Conservation (phyloP, 306 rosid genomes). For the Malus sieversii region DNA sequence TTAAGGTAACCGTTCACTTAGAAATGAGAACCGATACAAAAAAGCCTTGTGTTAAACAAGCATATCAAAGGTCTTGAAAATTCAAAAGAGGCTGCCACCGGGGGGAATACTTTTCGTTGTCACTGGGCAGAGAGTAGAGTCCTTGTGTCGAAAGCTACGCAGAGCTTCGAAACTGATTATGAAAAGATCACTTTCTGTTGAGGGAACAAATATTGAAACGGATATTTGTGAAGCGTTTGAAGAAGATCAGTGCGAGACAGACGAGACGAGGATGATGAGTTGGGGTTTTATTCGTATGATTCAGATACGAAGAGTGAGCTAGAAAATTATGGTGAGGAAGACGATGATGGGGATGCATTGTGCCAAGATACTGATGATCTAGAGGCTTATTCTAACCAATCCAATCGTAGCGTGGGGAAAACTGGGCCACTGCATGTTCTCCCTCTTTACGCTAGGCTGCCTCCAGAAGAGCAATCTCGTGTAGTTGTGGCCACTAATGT, state of each 20-base stretch:
- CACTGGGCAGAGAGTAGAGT: slow-evolving; percentile 74
- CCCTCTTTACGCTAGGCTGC: slow-evolving; percentile 87
- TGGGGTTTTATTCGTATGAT: slow-evolving; percentile 39
- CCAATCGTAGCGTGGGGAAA: slow-evolving; percentile 23
- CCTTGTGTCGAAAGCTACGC: slow-evolving; percentile 67
- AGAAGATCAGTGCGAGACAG: slow-evolving; percentile 34
- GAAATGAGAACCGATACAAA: slow-evolving; percentile 56
- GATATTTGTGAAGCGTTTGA: slow-evolving; percentile 79
- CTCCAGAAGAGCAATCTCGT: slow-evolving; percentile 69
- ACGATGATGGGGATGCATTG: not conserved
- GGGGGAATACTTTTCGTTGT: slow-evolving; percentile 82
- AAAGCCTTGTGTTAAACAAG: slow-evolving; percentile 60
- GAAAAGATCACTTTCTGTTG: slow-evolving; percentile 34
- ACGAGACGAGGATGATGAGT: slow-evolving; percentile 30
- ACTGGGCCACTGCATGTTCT: slow-evolving; percentile 56
- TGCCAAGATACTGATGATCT: slow-evolving; percentile 6
- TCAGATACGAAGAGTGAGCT: slow-evolving; percentile 59
- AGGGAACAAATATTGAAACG: slow-evolving; percentile 35
- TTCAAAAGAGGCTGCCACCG: slow-evolving; percentile 79
- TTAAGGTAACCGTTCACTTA: slow-evolving; percentile 63
- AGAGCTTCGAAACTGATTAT: slow-evolving; percentile 50
- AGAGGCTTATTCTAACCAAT: slow-evolving; percentile 31
- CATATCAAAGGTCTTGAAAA: slow-evolving; percentile 73
- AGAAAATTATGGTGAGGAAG: slow-evolving; percentile 33
- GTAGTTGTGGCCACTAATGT: slow-evolving; percentile 91